Evolutionary conservation across 352 stramenopile genomes (phyloP).

Genomic region (Phytophthora chlamydospora): DNA sequence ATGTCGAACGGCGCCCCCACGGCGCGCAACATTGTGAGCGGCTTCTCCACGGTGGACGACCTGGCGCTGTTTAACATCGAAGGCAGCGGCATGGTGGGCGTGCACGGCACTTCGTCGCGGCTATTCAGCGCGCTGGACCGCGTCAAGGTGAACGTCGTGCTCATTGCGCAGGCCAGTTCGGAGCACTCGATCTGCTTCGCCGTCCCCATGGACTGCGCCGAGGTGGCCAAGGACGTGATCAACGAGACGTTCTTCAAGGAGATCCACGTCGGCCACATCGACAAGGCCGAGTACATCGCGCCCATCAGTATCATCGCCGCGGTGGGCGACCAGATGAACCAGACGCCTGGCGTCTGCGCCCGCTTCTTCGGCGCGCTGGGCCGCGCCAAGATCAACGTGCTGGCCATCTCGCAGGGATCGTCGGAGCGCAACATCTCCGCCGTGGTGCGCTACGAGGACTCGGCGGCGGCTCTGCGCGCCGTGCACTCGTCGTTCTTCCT

Average conservation of each 20-base stretch:
- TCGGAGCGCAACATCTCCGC: slow-evolving; percentile 96
- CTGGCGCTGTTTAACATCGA: slow-evolving; percentile 97
- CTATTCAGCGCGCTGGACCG: slow-evolving; percentile 93
- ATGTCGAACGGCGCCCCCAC: slow-evolving; percentile 65
- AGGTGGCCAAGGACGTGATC: slow-evolving; percentile 73
- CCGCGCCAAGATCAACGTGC: slow-evolving; percentile 94
- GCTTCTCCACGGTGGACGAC: slow-evolving; percentile 94
- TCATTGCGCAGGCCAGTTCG: slow-evolving; percentile 95
- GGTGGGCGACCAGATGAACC: slow-evolving; percentile 95
- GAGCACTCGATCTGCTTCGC: slow-evolving; percentile 97
- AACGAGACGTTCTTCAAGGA: slow-evolving; percentile 90
- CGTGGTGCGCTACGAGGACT: slow-evolving; percentile 91
- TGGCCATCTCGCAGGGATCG: slow-evolving; percentile 95
- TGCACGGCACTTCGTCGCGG: slow-evolving; percentile 92
- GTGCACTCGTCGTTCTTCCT: slow-evolving; percentile 96
- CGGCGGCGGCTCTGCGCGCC: slow-evolving; percentile 90
- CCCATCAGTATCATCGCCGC: slow-evolving; percentile 96
- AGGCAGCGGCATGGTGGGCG: slow-evolving; percentile 94
- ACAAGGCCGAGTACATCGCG: slow-evolving; percentile 83
- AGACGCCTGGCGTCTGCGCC: slow-evolving; percentile 91
- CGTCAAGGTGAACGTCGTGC: slow-evolving; percentile 93
- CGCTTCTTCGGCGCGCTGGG: slow-evolving; percentile 95
- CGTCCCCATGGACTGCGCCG: slow-evolving; percentile 77
- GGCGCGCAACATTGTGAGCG: slow-evolving; percentile 81
- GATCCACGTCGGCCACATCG: slow-evolving; percentile 84